Evolutionary conservation across 371 early-diverging fungal genomes (phyloP).

Genomic region (Neoconidiobolus thromboides): DNA sequence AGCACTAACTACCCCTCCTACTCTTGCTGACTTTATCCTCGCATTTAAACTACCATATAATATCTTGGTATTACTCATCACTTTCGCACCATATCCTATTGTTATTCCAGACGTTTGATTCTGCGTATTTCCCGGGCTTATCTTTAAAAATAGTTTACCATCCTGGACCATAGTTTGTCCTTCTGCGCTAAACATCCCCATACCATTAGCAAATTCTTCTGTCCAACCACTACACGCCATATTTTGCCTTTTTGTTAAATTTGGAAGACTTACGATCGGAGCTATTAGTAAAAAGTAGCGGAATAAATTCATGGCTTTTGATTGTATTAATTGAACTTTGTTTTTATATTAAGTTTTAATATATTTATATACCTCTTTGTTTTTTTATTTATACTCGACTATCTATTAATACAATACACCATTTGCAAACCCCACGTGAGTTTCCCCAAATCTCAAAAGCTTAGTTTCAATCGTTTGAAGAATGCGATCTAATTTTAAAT

Average conservation of each 20-base stretch:
- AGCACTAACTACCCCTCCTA: conserved; percentile 28
- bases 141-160: neutral
- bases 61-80: neutral
- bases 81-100: conserved; percentile 4
- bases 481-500: no score
- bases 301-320: no score
- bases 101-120: neutral
- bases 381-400: no score
- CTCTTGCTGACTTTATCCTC: conserved; percentile 26
- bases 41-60: conserved; percentile 26
- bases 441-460: no score
- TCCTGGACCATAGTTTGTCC: neutral
- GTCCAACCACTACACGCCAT: neutral
- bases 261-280: no score
- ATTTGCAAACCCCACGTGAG: no score
- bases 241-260: neutral
- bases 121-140: neutral
- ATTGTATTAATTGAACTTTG: no score
- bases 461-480: no score
- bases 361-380: no score
- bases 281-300: no score
- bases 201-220: neutral
- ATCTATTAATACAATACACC: no score
- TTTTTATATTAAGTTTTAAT: no score
- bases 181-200: neutral